Evolutionary conservation across 441 rosid species (phyloP), one percentile per base, ranked within the genome.

Genomic region (Brassica balearica): DNA sequence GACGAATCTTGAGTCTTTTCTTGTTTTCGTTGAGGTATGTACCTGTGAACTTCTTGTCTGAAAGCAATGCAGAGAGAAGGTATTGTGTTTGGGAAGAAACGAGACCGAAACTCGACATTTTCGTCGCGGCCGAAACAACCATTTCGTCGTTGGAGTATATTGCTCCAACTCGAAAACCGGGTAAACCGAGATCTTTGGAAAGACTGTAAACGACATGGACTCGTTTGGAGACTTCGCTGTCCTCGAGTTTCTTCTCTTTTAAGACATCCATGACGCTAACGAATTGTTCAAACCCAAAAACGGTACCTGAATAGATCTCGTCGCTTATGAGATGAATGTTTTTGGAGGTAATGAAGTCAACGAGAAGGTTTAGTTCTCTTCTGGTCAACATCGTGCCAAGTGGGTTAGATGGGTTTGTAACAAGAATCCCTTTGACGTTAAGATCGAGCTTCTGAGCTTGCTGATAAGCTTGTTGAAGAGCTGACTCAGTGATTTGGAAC

Each of bases 81-180:
- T 92, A 85, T 34, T 94, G 98, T 4, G 98, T 94, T 75, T 94
- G 98, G 0, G 98, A 92, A n/a, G 98, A 94, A 58, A 94, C 89
- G n/a, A 92, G 89, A 64, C 98, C 98, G 59, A 94, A 94, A 80
- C 98, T 94, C 14, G 97, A 94, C 98, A 94, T 94, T 82, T 94
- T 94, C 1, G 97, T 94, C 10, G 98, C 97, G 0, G 98, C 90
- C 0, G 91, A 89, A 43, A 92, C 92, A 34, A 94, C 90, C 68
- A 65, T 74, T 70, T 86, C 84, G 55, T 94, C 89, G 84, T 88
- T 91, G 82, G 98, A 92, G 78, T 92, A 92, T 59, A 94, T 86
- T 48, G 97, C 95, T 43, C 97, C 97, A 38, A 94, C 97, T 48
- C 98, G 88, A 82, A 94, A 94, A 66, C 98, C 98, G 3, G 98